phyloP scores from a whole-genome alignment of 352 stramenopile species.

The Phytophthora foliorum region DNA sequence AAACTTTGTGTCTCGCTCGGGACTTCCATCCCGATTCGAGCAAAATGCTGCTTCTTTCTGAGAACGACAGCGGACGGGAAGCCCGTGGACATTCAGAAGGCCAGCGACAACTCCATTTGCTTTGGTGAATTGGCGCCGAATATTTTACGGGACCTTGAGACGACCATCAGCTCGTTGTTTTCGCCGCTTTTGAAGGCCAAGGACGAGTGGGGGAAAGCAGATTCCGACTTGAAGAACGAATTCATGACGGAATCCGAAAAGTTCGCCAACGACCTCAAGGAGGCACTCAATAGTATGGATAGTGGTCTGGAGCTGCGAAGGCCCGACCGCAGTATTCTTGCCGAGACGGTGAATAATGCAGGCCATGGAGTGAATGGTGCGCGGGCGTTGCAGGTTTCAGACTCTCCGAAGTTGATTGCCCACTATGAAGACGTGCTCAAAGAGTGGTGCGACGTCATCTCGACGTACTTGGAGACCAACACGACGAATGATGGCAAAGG shows the following conservation, averaged over 20 bases:
- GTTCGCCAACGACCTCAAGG: constrained; percentile 95
- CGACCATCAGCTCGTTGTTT: constrained; percentile 89
- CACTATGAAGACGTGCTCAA: constrained; percentile 97
- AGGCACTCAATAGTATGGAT: constrained; percentile 96
- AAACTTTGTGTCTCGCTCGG: constrained; percentile 83
- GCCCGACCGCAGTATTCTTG: constrained; percentile 83
- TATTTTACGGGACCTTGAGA: constrained; percentile 84
- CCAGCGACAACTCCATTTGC: constrained; percentile 81
- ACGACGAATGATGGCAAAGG: constrained; percentile 70
- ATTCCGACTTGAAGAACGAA: constrained; percentile 91
- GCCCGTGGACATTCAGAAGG: constrained; percentile 74
- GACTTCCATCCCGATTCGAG: constrained; percentile 69
- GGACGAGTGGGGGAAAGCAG: constrained; percentile 96
- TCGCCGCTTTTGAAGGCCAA: constrained; percentile 93
- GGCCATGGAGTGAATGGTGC: constrained; percentile 51
- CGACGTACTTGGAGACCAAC: constrained; percentile 94
- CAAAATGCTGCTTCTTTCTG: constrained; percentile 90
- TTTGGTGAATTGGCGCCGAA: constrained; percentile 90
- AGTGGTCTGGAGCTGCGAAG: constrained; percentile 94
- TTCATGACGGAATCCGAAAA: constrained; percentile 97
- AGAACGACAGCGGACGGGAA: constrained; percentile 78
- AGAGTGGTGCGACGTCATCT: constrained; percentile 98
- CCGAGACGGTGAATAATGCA: constrained; percentile 59
- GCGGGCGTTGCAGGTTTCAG: constrained; percentile 72
- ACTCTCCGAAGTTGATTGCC: constrained; percentile 92